Conservation (phyloP, 345 rosid species). For the Durio zibethinus region DNA sequence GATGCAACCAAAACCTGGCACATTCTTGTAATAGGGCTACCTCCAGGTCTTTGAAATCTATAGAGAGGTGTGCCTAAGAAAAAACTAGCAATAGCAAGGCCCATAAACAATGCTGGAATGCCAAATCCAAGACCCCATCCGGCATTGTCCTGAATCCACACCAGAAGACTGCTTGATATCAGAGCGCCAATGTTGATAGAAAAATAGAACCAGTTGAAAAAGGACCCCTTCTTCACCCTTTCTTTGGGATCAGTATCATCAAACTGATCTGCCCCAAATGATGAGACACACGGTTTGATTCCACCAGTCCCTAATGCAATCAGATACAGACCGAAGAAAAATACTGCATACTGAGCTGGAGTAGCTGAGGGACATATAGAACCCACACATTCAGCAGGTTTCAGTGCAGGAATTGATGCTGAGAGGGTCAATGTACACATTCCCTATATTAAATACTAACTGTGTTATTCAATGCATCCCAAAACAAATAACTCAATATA, state of each 20-base stretch:
- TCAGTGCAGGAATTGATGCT: conserved; percentile 64
- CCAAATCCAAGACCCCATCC: conserved; percentile 98
- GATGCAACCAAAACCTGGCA: conserved; percentile 85
- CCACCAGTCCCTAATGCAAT: conserved; percentile 94
- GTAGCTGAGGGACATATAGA: conserved; percentile 67
- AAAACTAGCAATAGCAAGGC: conserved; percentile 74
- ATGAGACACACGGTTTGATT: conserved; percentile 92
- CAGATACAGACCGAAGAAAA: conserved; percentile 85
- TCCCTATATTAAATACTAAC: conserved; percentile 48
- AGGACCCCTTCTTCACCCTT: conserved; percentile 79
- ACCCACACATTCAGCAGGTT: conserved; percentile 63
- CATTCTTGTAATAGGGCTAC: conserved; percentile 85
- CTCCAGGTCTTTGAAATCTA: conserved; percentile 87
- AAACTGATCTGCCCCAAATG: conserved; percentile 95
- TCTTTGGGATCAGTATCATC: conserved; percentile 82
- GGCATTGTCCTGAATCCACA: conserved; percentile 86
- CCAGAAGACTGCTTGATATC: conserved; percentile 75
- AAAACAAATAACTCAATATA: not conserved
- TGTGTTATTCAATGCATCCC: conserved; percentile 11
- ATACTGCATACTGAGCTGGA: conserved; percentile 59
- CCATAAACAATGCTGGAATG: conserved; percentile 92
- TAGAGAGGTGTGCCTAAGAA: conserved; percentile 85
- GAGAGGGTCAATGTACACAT: conserved; percentile 86
- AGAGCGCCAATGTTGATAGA: conserved; percentile 90
- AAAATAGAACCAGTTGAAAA: conserved; percentile 95